A percentile compares a stretch with the other conserved stretches of the same genome.
Evolutionary conservation across 2,329 filamentous ascomycete species (phyloP).

Genomic region (Tetracladium maxilliforme): DNA sequence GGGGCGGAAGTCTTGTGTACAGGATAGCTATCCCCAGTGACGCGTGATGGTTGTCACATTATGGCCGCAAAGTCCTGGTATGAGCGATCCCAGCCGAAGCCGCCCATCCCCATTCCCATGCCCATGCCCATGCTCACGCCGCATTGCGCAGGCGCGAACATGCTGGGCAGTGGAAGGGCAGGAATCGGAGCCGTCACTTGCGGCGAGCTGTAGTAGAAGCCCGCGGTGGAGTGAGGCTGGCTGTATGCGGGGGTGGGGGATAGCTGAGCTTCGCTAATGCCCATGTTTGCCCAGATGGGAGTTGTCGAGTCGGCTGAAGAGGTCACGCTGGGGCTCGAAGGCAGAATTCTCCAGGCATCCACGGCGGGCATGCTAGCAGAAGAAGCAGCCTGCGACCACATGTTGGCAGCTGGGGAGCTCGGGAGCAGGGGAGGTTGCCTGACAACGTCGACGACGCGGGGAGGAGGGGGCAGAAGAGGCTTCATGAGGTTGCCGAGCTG

Average conservation of each 20-base stretch:
- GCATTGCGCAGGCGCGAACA: slow-evolving; percentile 70
- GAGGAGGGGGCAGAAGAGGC: slow-evolving; percentile 72
- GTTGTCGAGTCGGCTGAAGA: slow-evolving; percentile 58
- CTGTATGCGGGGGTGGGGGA: slow-evolving; percentile 72
- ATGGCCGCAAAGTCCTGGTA: slow-evolving; percentile 76
- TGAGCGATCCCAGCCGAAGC: slow-evolving; percentile 77
- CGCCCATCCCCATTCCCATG: slow-evolving; percentile 58
- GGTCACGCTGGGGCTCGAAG: slow-evolving; percentile 72
- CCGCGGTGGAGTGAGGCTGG: slow-evolving; percentile 59
- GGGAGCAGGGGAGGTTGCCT: slow-evolving; percentile 75
- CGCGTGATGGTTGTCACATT: slow-evolving; percentile 59
- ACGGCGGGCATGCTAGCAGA: slow-evolving; percentile 54
- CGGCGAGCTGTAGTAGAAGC: slow-evolving; percentile 68
- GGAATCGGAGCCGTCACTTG: slow-evolving; percentile 61
- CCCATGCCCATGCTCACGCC: slow-evolving; percentile 66
- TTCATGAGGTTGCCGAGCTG: slow-evolving; percentile 74
- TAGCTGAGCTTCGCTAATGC: slow-evolving; percentile 58
- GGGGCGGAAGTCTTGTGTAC: slow-evolving; percentile 29
- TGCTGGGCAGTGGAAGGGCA: slow-evolving; percentile 69
- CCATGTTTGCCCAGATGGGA: slow-evolving; percentile 68
- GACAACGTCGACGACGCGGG: slow-evolving; percentile 78
- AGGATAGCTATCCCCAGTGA: slow-evolving; percentile 28
- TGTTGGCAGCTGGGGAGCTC: slow-evolving; percentile 58
- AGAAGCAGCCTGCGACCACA: slow-evolving; percentile 57
- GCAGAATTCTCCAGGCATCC: slow-evolving; percentile 81